Base-by-base conservation (phyloP, 345 rosid genomes). In the Kandelia obovata region DNA sequence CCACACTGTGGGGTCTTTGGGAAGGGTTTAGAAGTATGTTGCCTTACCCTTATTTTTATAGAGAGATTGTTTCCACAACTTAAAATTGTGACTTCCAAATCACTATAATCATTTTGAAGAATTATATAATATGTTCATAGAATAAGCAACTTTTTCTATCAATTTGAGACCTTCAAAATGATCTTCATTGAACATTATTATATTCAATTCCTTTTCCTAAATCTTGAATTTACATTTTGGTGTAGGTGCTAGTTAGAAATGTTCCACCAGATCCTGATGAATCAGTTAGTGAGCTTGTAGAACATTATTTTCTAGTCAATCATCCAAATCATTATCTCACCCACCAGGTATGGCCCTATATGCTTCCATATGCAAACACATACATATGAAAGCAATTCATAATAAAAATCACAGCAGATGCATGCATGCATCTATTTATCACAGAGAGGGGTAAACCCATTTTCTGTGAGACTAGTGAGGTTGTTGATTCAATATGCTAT, bases 251-350 rank as follows among this genome's bases (percentile, higher is more conserved):
- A 61, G 92, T 89, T 6, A 86, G 89, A 75, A 94, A 91, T 71
- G 89, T 91, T 65, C 97, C 98, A 25, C 93, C 91, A 13, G 97
- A 94, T 73, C 90, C 92, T 61, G 90, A 94, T 78, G 98, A 94
- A 85, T 86, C 98, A 2, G 82, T 89, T 39, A 69, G 85, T 73
- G 90, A 94, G 70, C 92, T 87, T 39, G 93, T 91, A 62, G 93
- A 91, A 62, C 98, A 94, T 71, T 91, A 89, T 75, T 91, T 94
- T 76, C 80, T 84, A 51, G 98, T 94, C 76, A 94, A 94, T 75
- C 98, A 91, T 84, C 89, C 97, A 49, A 86, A 87, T 66, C 78
- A 85, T 71, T 91, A 83, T 77, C 96, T 91, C 55, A 89, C 82
- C 73, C 85, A 89, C 72, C 98, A 88, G 97, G 98, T 91, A 75